These are phyloP conservation scores for Rhodotorula sp. DNA, from an alignment of 1,284 basidiomycete genomes.

Conservation along the genomic window DNA sequence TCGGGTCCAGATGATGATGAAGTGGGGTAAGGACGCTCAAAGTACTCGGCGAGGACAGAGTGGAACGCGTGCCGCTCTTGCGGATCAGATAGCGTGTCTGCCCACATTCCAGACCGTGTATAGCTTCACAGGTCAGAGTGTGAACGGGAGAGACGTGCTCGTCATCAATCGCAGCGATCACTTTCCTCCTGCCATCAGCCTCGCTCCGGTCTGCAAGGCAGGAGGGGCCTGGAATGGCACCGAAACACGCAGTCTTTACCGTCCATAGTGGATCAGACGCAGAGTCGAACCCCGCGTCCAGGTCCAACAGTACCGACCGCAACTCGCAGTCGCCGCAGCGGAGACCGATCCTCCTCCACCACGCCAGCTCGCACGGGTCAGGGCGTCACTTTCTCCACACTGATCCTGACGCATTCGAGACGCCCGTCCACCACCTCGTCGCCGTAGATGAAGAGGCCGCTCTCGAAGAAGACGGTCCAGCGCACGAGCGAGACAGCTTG, in stretches of 20 bases:
- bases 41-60: constrained; percentile 29
- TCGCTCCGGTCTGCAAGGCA: neutral
- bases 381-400: neutral
- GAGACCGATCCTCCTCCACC: neutral
- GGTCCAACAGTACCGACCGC: neutral
- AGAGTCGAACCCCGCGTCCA: neutral
- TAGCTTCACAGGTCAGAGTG: neutral
- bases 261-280: neutral
- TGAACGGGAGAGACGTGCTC: neutral
- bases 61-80: constrained; percentile 16
- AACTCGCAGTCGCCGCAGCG: neutral
- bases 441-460: constrained; percentile 23
- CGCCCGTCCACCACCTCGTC: constrained; percentile 1
- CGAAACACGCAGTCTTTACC: neutral
- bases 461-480: constrained; percentile 8
- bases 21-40: constrained; percentile 4
- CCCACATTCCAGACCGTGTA: constrained; percentile 6
- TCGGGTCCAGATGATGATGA: neutral
- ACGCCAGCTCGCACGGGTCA: constrained; percentile 2
- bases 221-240: neutral
- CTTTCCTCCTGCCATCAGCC: too few relatives aligned
- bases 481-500: neutral
- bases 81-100: neutral
- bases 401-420: neutral
- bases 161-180: neutral